Conservation (phyloP, 176 grass and related monocot genomes). For the Aegilops bicornis region DNA sequence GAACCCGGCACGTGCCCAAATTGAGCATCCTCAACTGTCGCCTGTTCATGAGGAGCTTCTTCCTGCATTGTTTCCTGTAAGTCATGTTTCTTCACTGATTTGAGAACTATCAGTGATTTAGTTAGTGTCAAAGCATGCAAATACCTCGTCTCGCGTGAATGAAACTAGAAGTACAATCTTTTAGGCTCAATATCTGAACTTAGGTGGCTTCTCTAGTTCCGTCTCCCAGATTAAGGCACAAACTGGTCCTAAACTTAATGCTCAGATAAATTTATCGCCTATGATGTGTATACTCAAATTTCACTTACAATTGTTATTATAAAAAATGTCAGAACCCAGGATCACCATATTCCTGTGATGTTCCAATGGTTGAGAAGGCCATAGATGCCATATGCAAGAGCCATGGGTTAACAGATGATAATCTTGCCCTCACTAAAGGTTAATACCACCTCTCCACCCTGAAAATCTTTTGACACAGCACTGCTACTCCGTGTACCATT, state of each 20-base stretch:
- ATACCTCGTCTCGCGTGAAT: not conserved
- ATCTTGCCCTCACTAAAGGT: slow-evolving; percentile 83
- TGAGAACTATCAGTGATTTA: not conserved
- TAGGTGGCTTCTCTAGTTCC: slow-evolving; percentile 1
- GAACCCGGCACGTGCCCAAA: slow-evolving; percentile 40
- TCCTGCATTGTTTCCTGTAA: slow-evolving; percentile 43
- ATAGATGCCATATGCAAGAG: slow-evolving; percentile 63
- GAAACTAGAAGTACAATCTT: not conserved
- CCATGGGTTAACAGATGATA: slow-evolving; percentile 56
- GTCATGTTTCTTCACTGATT: not conserved
- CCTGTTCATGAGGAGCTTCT: slow-evolving; percentile 60
- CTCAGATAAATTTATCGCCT: not conserved
- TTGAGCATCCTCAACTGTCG: slow-evolving; percentile 68
- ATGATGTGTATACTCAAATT: not conserved
- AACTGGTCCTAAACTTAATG: not conserved
- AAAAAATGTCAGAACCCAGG: slow-evolving; percentile 18
- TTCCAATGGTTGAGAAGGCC: slow-evolving; percentile 86
- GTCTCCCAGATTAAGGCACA: not conserved
- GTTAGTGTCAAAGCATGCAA: not conserved
- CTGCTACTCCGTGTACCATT: not conserved
- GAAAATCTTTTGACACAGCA: not conserved
- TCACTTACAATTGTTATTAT: not conserved
- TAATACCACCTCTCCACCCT: not conserved
- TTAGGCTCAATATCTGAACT: not conserved
- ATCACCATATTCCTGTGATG: slow-evolving; percentile 64